phyloP scores from a whole-genome alignment of 2,329 filamentous ascomycete genomes.

The Colletotrichum shisoi region DNA sequence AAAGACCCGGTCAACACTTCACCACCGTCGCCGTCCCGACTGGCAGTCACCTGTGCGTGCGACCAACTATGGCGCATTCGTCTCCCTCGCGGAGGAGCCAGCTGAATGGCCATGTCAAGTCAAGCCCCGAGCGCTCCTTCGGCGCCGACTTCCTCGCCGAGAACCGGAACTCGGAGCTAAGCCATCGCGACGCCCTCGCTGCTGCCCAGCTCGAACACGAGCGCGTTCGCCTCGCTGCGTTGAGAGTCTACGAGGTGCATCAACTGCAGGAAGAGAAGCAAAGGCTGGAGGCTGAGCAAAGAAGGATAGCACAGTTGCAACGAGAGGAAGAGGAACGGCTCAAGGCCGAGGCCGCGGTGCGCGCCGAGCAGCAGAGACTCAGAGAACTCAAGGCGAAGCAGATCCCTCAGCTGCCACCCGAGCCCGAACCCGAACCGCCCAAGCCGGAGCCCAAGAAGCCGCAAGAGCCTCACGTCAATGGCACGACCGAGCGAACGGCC shows the following conservation, averaged over 20 bases:
- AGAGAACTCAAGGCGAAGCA: conserved; percentile 57
- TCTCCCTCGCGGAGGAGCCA: conserved; percentile 51
- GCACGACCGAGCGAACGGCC: conserved; percentile 35
- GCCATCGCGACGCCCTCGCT: conserved; percentile 71
- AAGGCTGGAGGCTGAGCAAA: conserved; percentile 54
- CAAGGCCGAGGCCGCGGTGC: conserved; percentile 54
- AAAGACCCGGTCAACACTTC: conserved; percentile 26
- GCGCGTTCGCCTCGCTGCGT: conserved; percentile 63
- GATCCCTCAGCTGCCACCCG: conserved; percentile 54
- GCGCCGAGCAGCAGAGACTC: conserved; percentile 59
- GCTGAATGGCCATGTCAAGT: conserved; percentile 48
- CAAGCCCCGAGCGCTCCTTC: conserved; percentile 57
- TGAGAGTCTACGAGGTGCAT: conserved; percentile 59
- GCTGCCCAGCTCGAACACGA: conserved; percentile 73
- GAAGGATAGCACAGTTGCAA: conserved; percentile 55
- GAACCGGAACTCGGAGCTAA: conserved; percentile 67
- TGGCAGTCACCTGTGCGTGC: conserved; percentile 25
- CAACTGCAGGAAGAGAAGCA: conserved; percentile 56
- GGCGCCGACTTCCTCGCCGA: conserved; percentile 69
- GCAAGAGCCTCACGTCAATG: conserved; percentile 41
- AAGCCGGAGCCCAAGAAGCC: conserved; percentile 43
- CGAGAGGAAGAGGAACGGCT: conserved; percentile 58
- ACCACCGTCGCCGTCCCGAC: conserved; percentile 11
- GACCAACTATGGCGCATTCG: conserved; percentile 53
- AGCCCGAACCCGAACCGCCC: conserved; percentile 46